phyloP scores from a whole-genome alignment of 2,329 filamentous ascomycete genomes.

The Cordyceps pruinosa region DNA sequence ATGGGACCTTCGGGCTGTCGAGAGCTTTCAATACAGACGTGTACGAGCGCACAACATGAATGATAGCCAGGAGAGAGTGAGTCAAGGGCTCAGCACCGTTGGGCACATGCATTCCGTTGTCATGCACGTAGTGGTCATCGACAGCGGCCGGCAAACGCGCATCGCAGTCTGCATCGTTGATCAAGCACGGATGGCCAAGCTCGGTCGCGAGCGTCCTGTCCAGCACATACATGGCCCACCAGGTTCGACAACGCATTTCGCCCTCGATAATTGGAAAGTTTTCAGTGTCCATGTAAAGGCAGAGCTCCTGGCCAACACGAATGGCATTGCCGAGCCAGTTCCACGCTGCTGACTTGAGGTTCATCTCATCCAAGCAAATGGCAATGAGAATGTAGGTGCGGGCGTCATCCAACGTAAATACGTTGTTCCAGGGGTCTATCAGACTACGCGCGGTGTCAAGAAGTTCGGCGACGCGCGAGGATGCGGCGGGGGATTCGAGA shows the following conservation, averaged over 20 bases:
- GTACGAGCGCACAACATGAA: conserved; percentile 75
- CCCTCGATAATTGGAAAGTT: conserved; percentile 68
- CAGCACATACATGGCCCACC: conserved; percentile 91
- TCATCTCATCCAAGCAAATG: conserved; percentile 78
- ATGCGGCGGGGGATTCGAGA: conserved; percentile 43
- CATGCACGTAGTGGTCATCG: conserved; percentile 70
- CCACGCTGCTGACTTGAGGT: conserved; percentile 78
- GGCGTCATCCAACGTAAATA: conserved; percentile 68
- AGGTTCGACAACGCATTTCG: conserved; percentile 80
- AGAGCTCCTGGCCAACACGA: conserved; percentile 74
- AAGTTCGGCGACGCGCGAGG: conserved; percentile 51
- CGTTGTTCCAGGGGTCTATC: conserved; percentile 76
- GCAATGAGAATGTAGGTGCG: conserved; percentile 66
- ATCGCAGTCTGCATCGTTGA: conserved; percentile 85
- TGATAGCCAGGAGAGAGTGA: conserved; percentile 68
- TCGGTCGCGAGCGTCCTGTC: conserved; percentile 78
- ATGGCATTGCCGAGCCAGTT: conserved; percentile 78
- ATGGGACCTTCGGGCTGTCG: conserved; percentile 57
- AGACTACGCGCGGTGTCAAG: conserved; percentile 63
- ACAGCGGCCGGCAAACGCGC: conserved; percentile 70
- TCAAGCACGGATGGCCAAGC: conserved; percentile 70
- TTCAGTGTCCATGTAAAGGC: conserved; percentile 68
- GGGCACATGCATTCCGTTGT: conserved; percentile 47
- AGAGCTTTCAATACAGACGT: conserved; percentile 66
- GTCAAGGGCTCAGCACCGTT: conserved; percentile 50